Percentiles rank a stretch among this genome's conserved stretches.
phyloP scores from a whole-genome alignment of 257 asterid genomes.

The Ophiorrhiza pumila region DNA sequence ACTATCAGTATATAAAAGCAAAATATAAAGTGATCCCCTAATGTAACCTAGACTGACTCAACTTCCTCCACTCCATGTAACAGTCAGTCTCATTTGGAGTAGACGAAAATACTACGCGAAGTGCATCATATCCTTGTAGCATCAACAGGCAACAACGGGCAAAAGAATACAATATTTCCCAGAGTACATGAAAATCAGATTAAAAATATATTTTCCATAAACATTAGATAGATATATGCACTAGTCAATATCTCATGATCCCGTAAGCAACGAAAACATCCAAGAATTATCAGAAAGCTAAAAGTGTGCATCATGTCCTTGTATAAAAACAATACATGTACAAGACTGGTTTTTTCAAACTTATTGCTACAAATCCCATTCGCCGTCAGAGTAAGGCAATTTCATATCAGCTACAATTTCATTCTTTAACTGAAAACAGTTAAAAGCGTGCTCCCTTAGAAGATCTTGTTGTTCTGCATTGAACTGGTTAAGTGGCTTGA shows the following conservation, averaged over 20 bases:
- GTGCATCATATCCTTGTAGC: too few relatives aligned
- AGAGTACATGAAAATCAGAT: background rate
- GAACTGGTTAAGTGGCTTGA: too few relatives aligned
- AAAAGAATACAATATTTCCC: background rate
- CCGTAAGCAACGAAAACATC: too few relatives aligned
- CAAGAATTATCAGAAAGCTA: background rate
- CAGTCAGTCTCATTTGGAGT: background rate
- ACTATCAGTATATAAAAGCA: constrained; percentile 2
- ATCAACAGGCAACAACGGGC: constrained; percentile 8
- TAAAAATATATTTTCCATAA: background rate
- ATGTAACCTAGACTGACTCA: background rate
- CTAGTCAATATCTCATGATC: background rate
- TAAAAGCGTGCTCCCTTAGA: too few relatives aligned
- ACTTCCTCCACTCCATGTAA: background rate
- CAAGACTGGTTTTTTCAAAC: background rate
- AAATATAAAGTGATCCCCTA: background rate
- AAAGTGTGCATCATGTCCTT: background rate
- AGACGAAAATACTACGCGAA: too few relatives aligned
- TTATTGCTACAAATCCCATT: background rate
- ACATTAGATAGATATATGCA: background rate
- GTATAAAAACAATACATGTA: background rate
- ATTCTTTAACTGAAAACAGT: too few relatives aligned
- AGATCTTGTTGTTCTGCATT: too few relatives aligned
- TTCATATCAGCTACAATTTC: too few relatives aligned
- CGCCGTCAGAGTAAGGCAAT: too few relatives aligned